These are phyloP conservation scores for Microsporum ferrugineum DNA, from an alignment of 2,329 filamentous ascomycete species.

Conservation along the genomic window DNA sequence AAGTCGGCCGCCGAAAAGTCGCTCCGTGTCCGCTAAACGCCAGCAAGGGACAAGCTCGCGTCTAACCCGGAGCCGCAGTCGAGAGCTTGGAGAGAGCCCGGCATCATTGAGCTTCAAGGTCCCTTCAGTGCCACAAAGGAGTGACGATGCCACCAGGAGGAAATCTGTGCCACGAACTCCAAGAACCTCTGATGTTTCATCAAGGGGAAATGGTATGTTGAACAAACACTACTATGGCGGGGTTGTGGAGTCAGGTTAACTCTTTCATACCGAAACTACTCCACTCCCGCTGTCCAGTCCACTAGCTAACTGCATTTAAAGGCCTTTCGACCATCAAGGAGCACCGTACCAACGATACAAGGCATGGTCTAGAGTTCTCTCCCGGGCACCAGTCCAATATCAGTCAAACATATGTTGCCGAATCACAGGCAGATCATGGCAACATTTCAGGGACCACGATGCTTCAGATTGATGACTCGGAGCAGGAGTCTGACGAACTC, in stretches of 20 bases:
- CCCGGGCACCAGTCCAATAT: neutral
- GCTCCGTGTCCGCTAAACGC: neutral
- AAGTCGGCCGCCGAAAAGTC: slow-evolving; percentile 1
- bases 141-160: neutral
- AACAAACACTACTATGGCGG: neutral
- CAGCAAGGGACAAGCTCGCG: slow-evolving; percentile 1
- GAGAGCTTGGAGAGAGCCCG: neutral
- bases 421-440: slow-evolving; percentile 9
- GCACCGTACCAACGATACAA: neutral
- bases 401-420: slow-evolving; percentile 7
- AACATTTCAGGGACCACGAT: slow-evolving; percentile 12
- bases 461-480: slow-evolving; percentile 8
- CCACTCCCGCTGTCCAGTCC: too few relatives aligned
- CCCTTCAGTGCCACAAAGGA: neutral
- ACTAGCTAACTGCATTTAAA: neutral
- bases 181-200: neutral
- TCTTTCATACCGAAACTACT: too few relatives aligned
- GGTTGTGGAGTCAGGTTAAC: too few relatives aligned
- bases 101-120: neutral
- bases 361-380: neutral
- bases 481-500: slow-evolving; percentile 6
- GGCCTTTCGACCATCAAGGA: neutral
- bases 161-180: neutral
- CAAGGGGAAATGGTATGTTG: neutral
- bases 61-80: slow-evolving; percentile 1